phyloP scores from a whole-genome alignment of 1,284 basidiomycete genomes.

The Naganishia sp. region DNA sequence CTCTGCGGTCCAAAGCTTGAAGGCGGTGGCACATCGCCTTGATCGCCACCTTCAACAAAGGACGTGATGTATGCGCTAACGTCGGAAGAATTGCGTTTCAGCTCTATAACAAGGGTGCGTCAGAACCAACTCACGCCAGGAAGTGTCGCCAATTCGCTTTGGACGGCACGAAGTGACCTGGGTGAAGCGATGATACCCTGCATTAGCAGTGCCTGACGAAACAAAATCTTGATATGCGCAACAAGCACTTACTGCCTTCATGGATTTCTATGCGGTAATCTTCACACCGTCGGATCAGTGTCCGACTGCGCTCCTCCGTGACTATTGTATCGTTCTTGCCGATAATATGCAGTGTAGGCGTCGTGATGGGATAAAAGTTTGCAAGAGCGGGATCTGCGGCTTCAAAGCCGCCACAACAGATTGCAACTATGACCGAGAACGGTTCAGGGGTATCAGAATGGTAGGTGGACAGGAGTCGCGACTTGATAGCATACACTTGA shows the following conservation, averaged over 20 bases:
- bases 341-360: slow-evolving; percentile 77
- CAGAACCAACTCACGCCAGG: slow-evolving; percentile 45
- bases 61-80: slow-evolving; percentile 52
- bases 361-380: slow-evolving; percentile 55
- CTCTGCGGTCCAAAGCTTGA: slow-evolving; percentile 14
- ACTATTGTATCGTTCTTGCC: slow-evolving; percentile 81
- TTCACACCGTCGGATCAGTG: slow-evolving; percentile 63
- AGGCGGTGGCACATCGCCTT: slow-evolving; percentile 48
- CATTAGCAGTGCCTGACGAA: no score
- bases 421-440: slow-evolving; percentile 56
- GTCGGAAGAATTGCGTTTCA: background rate
- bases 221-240: no score
- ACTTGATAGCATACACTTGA: slow-evolving; percentile 56
- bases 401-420: slow-evolving; percentile 59
- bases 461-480: slow-evolving; percentile 1
- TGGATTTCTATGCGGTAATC: slow-evolving; percentile 52
- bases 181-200: background rate
- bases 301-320: slow-evolving; percentile 66
- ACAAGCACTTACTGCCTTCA: slow-evolving; percentile 46
- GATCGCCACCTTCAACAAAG: slow-evolving; percentile 44
- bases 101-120: background rate
- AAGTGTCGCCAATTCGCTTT: slow-evolving; percentile 54
- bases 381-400: slow-evolving; percentile 56
- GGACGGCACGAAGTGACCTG: slow-evolving; percentile 50
- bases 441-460: slow-evolving; percentile 45